Evolutionary conservation across 1,284 basidiomycete genomes (phyloP), one percentile per base, ranked within the genome.

Genomic region (Tilletiaria anomala): DNA sequence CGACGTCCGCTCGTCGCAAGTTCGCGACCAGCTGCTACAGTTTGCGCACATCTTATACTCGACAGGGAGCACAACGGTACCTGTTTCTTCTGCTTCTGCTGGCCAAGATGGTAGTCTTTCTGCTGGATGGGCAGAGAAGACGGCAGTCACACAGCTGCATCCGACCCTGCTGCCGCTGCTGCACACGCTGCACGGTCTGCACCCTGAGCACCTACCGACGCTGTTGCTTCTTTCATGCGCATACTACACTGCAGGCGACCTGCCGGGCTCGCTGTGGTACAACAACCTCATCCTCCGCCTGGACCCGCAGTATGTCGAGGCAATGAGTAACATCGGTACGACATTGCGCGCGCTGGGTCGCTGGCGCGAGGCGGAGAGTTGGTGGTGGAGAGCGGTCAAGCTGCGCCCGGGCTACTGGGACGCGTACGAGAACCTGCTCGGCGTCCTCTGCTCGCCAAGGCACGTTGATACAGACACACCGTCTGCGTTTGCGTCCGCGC

Each of bases 321-420:
- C 52, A 35, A 64, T 65, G 51, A 48, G 69, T 42, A 76, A 76
- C 49, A 71, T 75, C 31, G 75, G 74, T 4, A 73, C 72, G 6
- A 72, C 73, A 5, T 57, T 73, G 38, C 68, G 71, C 16, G 70
- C 71, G 5, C 54, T 71, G 43, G 62, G 70, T 38, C 54, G 60
- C 6, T 60, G 58, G 44, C 42, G 52, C 5, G 69, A 71, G 32
- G 72, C 72, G 1, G 68, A 72, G 45, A 52, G 49, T 19, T 73
- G 71, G 71, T 73, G 72, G 72, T 69, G 68, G 68, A 67, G 65
- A 36, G 72, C 72, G 6, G 63, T 73, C 37, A 60, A 64, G 36
- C 46, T 72, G 6, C 56, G 69, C 21, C 72, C 72, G 11, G 65
- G 66, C 31, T 71, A 70, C 47, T 71, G 69, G 68, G 70, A 71